Evolutionary conservation across 371 early-diverging fungal genomes (phyloP).

Genomic region (Syncephalastrum sp.): DNA sequence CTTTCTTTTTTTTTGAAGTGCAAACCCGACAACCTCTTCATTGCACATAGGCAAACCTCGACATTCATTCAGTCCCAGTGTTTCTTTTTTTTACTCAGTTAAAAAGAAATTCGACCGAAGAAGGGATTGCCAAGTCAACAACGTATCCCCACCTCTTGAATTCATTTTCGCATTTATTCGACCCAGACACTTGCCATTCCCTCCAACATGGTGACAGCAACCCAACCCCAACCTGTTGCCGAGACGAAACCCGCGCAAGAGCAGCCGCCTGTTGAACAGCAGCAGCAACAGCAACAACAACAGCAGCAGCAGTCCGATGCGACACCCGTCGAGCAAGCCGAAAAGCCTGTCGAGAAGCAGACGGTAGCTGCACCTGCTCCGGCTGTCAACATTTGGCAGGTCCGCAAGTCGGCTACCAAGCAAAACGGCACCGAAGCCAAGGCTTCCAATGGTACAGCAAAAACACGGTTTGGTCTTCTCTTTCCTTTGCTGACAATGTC

Average conservation of each 20-base stretch:
- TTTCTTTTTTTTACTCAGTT: too few relatives aligned
- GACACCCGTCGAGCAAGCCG: background rate
- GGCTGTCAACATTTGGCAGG: conserved; percentile 58
- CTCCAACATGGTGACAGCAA: too few relatives aligned
- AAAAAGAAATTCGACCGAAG: too few relatives aligned
- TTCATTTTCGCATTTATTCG: too few relatives aligned
- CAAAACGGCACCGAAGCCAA: conserved; percentile 8
- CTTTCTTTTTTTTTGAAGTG: too few relatives aligned
- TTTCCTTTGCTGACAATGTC: background rate
- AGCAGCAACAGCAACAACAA: background rate
- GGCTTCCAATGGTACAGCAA: conserved; percentile 6
- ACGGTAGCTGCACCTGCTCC: conserved; percentile 51
- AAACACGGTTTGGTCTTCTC: conserved; percentile 2
- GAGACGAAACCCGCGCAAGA: conserved; percentile 1
- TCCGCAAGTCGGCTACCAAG: conserved; percentile 31
- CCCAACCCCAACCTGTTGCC: too few relatives aligned
- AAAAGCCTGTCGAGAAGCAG: background rate
- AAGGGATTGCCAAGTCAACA: too few relatives aligned
- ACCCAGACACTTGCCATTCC: too few relatives aligned
- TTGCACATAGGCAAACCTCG: too few relatives aligned
- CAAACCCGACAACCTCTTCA: too few relatives aligned
- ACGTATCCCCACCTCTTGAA: too few relatives aligned
- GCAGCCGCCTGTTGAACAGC: background rate
- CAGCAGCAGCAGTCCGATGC: conserved; percentile 2
- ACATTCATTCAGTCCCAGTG: too few relatives aligned